Evolutionary conservation across 768 basidiomycete genomes (phyloP), one percentile per base, ranked within the genome.

Genomic region (Lanmaoa pseudosensibilis): DNA sequence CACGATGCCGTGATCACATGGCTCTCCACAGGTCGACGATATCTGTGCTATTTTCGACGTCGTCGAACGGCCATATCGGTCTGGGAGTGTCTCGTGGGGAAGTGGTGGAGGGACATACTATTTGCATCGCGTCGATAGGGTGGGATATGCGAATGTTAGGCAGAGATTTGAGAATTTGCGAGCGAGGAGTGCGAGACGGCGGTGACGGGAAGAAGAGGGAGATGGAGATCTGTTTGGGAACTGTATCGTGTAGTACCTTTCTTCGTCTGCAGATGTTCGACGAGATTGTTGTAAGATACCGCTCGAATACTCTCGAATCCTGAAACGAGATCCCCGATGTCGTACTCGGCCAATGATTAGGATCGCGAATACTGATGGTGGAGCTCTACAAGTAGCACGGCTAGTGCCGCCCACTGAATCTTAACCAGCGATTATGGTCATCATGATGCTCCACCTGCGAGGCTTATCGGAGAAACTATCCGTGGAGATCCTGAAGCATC

Each of bases 21-120:
- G 11, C 34, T 33, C 18, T 51, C 10, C 34, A 5, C 61, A 90
- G 87, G 80, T 87, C 41, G 84, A 88, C 67, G 89, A 91, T 57
- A 90, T 93, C 50, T 84, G 84, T 55, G 83, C 88, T 10, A 94
- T 94, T 54, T 88, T 95, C 68, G 84, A 89, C 49, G 87, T 91
- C 9, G 81, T 80, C 36, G 86, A 88, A 67, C 78, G 78, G 27
- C 73, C 77, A 13, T 93, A 90, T 67, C 79, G 79, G 53, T 83
- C 85, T 4, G 90, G 88, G 19, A 83, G 84, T 53, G 91, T 93
- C 36, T 92, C 90, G 5, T 94, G 92, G 92, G 88, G 84, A 13
- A 83, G 82, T 55, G 79, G 76, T 37, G 82, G 83, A 1, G 90
- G 90, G 6, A 77, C 77, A 27, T 92, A 90, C 64, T 92, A 86